These are phyloP conservation scores for Excoecaria cochinchinensis DNA, from an alignment of 345 rosid genomes.

Conservation along the genomic window DNA sequence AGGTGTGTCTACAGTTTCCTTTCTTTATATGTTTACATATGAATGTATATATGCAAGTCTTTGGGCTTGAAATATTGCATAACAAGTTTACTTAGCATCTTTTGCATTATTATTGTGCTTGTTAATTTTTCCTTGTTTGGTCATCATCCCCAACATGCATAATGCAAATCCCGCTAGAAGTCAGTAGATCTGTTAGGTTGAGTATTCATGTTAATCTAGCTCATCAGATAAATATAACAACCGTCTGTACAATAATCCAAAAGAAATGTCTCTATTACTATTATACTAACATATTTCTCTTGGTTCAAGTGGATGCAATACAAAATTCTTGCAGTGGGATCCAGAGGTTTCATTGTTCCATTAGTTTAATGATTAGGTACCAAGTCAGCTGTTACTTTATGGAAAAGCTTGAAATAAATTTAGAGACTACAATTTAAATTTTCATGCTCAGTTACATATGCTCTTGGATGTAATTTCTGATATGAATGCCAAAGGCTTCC, in stretches of 20 bases:
- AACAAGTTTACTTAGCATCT: neutral
- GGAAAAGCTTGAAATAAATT: neutral
- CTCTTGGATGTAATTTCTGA: neutral
- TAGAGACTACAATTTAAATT: neutral
- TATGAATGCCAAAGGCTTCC: neutral
- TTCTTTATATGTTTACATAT: neutral
- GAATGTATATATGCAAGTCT: neutral
- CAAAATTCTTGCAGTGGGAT: neutral
- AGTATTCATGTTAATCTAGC: neutral
- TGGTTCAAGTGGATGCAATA: neutral
- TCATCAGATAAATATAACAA: neutral
- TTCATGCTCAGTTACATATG: neutral
- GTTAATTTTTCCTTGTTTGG: neutral
- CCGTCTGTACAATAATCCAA: neutral
- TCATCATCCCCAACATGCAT: neutral
- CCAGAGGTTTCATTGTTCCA: neutral
- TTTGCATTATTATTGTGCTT: neutral
- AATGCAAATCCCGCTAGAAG: neutral
- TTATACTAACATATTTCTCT: neutral
- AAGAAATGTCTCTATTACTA: neutral
- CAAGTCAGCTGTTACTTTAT: neutral
- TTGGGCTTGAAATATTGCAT: neutral
- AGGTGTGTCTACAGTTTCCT: slow-evolving; percentile 50
- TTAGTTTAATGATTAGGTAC: neutral
- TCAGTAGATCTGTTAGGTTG: neutral